Base-by-base conservation (phyloP, 768 basidiomycete species). In the Hericium erinaceus region DNA sequence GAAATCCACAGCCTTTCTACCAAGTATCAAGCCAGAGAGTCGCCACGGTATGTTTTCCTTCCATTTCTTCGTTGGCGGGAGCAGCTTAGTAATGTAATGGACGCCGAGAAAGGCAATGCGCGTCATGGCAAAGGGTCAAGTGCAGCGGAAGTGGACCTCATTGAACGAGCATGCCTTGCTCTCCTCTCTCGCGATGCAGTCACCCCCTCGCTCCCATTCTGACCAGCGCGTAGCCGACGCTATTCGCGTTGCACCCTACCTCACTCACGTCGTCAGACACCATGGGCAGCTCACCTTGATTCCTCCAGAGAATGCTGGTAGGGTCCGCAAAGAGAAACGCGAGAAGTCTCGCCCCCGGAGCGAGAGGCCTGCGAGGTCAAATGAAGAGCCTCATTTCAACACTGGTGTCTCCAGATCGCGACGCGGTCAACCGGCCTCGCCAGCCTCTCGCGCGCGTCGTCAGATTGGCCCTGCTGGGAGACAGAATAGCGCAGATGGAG, bases 251-350 rank as follows among this genome's bases (percentile, higher is more conserved):
- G 74, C 79, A 49, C 84, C 82, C 58, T 85, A 82, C 75, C 78
- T 81, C 59, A 75, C 81, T 57, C 82, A 79, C 68, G 73, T 72
- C 67, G 73, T 79, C 64, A 75, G 74, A 53, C 80, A 80, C 68
- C 79, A 76, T 67, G 80, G 77, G 63, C 77, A 80, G 64, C 68
- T 76, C 63, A 72, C 79, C 38, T 72, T 77, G 61, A 70, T 74
- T 59, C 74, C 77, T 6, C 72, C 78, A 53, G 82, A 85, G 66
- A 81, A 74, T 68, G 71, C 72, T 51, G 79, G 79, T 49, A 71
- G 74, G 52, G 68, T 74, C 13, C 76, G 78, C 53, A 77, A 78
- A 66, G 65, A 69, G 26, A 74, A 72, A 65, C 66, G 68, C 24
- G 59, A 63, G 57, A 67, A 62, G 58, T 16, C 44, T 22, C 62